Evolutionary conservation across 257 asterid genomes (phyloP).

Genomic region (Solanum piurae): DNA sequence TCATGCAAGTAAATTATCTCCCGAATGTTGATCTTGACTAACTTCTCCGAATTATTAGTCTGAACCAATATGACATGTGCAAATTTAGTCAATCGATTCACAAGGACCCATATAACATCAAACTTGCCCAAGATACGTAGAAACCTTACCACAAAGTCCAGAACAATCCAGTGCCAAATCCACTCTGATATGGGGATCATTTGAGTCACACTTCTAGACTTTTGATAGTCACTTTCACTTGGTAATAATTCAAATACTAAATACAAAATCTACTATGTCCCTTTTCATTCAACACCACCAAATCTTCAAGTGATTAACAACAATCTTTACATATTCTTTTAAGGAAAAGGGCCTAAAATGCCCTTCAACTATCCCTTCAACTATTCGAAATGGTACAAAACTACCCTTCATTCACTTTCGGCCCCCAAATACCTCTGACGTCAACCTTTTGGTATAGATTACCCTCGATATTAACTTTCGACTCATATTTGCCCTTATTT

Average conservation of each 20-base stretch:
- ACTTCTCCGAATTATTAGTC: too few species aligned
- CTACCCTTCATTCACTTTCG: not conserved
- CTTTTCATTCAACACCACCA: not conserved
- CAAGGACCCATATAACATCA: not conserved
- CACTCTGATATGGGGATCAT: not conserved
- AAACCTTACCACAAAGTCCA: not conserved
- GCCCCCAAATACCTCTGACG: not conserved
- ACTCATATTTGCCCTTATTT: not conserved
- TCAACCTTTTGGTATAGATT: not conserved
- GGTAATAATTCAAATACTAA: not conserved
- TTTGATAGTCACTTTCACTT: not conserved
- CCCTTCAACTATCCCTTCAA: not conserved
- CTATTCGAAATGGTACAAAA: not conserved
- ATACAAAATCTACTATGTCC: not conserved
- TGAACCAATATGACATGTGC: too few species aligned
- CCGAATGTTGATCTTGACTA: too few species aligned
- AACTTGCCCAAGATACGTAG: not conserved
- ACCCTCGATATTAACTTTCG: not conserved
- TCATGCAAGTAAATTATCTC: too few species aligned
- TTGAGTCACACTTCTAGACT: not conserved
- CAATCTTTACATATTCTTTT: not conserved
- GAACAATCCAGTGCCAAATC: too few species aligned
- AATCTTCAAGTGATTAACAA: not conserved
- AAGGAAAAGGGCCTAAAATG: not conserved
- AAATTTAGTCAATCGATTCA: too few species aligned